Conservation (phyloP, 2,329 filamentous ascomycete genomes). For the Didymella glomerata region DNA sequence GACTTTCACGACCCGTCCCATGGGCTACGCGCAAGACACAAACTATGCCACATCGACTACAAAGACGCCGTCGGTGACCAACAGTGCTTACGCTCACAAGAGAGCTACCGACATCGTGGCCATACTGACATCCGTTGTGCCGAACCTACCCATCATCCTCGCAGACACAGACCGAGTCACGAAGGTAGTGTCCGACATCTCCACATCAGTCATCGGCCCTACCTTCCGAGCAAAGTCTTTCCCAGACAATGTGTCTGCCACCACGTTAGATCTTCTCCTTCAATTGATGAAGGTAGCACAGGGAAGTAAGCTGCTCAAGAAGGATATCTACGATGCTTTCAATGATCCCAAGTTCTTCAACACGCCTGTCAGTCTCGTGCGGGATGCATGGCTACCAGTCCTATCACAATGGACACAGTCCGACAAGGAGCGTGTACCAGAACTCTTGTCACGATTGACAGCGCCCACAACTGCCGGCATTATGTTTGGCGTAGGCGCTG, state of each 20-base stretch:
- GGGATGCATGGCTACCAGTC: constrained; percentile 80
- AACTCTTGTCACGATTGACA: constrained; percentile 79
- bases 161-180: constrained; percentile 85
- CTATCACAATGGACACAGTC: constrained; percentile 82
- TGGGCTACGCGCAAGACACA: constrained; percentile 71
- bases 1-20: constrained; percentile 89
- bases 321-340: constrained; percentile 90
- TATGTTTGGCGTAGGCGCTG: constrained; percentile 97
- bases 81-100: constrained; percentile 55
- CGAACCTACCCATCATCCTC: constrained; percentile 81
- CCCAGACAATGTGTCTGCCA: constrained; percentile 80
- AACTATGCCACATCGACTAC: constrained; percentile 46
- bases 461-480: constrained; percentile 93
- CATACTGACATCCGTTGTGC: constrained; percentile 80
- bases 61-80: constrained; percentile 34
- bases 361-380: constrained; percentile 70
- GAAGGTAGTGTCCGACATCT: constrained; percentile 80
- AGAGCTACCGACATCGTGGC: constrained; percentile 71
- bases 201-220: constrained; percentile 81
- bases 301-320: constrained; percentile 89
- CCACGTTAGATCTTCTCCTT: constrained; percentile 75
- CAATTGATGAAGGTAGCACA: constrained; percentile 80
- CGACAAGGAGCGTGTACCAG: constrained; percentile 88
- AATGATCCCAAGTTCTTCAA: constrained; percentile 87
- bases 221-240: constrained; percentile 85